Evolutionary conservation across 2,329 filamentous ascomycete genomes (phyloP), one percentile per base, ranked within the genome.

Genomic region (Colletotrichum euphorbiae): DNA sequence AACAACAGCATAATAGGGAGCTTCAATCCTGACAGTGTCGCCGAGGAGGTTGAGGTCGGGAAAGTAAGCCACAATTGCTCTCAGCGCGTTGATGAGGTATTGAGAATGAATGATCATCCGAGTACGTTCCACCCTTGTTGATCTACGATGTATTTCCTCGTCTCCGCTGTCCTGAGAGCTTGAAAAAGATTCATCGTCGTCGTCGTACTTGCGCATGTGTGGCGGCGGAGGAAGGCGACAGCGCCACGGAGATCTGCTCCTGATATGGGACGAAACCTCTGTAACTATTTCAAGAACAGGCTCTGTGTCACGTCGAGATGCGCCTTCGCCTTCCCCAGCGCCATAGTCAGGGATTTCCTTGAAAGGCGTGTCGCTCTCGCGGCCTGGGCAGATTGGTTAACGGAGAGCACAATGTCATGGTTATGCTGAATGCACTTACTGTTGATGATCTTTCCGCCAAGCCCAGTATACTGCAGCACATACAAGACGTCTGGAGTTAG

Each of bases 11-110:
- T 75, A 75, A 71, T 85, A 87, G 2, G 85, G 85, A 4, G 80
- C 79, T 17, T 76, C 76, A 69, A 86, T 77, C 28, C 71, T 73
- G 61, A 83, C 75, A n/a, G 63, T 73, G 6, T 79, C 77, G 45
- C 73, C 79, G 0, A 76, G 72, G 55, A 83, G 77, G 46, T 75
- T 76, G 64, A 79, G 76, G 43, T 77, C 76, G 3, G 83, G 83
- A 69, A 85, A 85, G 70, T 85, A 86, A 24, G 75, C 77, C 6
- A 87, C 78, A 5, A 85, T 79, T 12, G 84, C 82, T 31, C 76
- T 77, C 4, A 87, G 76, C 1, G 83, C 83, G 52, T 83, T 80
- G 70, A 82, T 79, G 33, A 87, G 78, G 63, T 83, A 75, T 33
- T 74, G 67, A 2, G 83, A 85, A 69, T 82, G 76, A 50, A 85